Evolutionary conservation across 441 rosid genomes (phyloP).

Genomic region (Breynia disticha): DNA sequence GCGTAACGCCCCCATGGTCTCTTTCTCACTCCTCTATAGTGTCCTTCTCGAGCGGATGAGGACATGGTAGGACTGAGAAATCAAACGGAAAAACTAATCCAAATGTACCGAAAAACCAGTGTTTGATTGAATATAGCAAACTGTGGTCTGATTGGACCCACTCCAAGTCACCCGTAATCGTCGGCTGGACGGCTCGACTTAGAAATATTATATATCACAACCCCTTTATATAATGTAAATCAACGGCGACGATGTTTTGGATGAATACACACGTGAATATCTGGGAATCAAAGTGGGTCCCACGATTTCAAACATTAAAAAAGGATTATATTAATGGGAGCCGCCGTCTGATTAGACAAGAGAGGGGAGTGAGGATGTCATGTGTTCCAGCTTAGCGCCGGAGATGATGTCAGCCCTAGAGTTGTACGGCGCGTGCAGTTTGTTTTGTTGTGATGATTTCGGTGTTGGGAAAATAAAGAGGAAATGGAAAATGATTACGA

Average conservation of each 20-base stretch:
- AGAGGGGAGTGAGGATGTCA: conserved; percentile 15
- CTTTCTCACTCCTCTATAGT: conserved; percentile 93
- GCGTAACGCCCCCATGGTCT: conserved; percentile 99
- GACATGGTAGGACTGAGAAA: conserved; percentile 24
- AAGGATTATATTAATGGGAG: conserved; percentile 3
- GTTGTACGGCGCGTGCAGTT: conserved; percentile 33
- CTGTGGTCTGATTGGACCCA: conserved; percentile 25
- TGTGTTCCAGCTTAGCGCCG: conserved; percentile 15
- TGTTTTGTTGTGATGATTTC: neutral
- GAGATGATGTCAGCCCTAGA: conserved; percentile 47
- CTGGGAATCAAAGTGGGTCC: conserved; percentile 12
- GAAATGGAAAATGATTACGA: neutral
- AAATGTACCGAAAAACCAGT: neutral
- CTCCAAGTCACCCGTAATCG: conserved; percentile 53
- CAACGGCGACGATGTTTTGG: conserved; percentile 13
- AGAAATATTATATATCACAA: too few relatives aligned
- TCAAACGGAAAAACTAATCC: neutral
- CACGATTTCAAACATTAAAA: neutral
- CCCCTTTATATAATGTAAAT: conserved; percentile 5
- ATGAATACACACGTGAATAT: conserved; percentile 1
- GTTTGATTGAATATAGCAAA: neutral
- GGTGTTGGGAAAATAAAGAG: too few relatives aligned
- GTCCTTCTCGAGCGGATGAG: conserved; percentile 60
- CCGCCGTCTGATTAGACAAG: conserved; percentile 57
- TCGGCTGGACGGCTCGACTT: conserved; percentile 48